phyloP scores from a whole-genome alignment of 2,329 filamentous ascomycete genomes.

The Amauroascus verrucosus region DNA sequence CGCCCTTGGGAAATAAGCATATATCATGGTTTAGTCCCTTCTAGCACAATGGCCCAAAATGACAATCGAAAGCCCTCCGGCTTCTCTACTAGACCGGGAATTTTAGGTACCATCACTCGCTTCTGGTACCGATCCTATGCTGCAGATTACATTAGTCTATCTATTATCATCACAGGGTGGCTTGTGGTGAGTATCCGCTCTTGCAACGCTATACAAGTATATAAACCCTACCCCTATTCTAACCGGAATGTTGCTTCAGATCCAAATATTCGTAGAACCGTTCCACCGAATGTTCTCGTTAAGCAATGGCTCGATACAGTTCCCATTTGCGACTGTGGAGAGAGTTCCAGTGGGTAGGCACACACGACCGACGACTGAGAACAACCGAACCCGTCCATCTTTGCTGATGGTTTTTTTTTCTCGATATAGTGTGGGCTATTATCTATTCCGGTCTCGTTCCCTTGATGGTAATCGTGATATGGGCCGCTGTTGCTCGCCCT shows the following conservation, averaged over 20 bases:
- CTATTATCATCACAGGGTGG: constrained; percentile 57
- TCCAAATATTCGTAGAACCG: constrained; percentile 62
- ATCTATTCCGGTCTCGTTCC: constrained; percentile 68
- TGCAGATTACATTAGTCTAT: constrained; percentile 74
- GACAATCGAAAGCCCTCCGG: constrained; percentile 3
- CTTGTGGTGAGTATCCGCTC: constrained; percentile 20
- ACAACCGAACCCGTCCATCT: too few relatives aligned
- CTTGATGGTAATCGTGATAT: constrained; percentile 53
- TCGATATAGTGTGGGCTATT: constrained; percentile 46
- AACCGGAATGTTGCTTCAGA: constrained; percentile 32
- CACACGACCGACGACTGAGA: too few relatives aligned
- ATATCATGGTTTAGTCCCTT: neutral
- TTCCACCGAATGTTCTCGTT: constrained; percentile 94
- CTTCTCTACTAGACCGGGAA: constrained; percentile 27
- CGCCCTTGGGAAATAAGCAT: neutral
- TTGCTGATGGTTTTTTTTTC: neutral
- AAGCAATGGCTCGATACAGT: constrained; percentile 73
- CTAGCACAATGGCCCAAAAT: constrained; percentile 1
- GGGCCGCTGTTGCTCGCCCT: constrained; percentile 53
- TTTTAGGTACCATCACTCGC: constrained; percentile 40
- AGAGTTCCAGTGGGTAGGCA: constrained; percentile 64
- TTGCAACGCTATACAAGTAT: neutral
- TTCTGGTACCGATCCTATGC: constrained; percentile 66
- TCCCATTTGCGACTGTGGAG: constrained; percentile 74
- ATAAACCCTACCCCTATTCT: neutral